Percentiles rank a stretch among this genome's conserved stretches.
Conservation (phyloP, 1,284 basidiomycete genomes). For the Trametes hirsuta region DNA sequence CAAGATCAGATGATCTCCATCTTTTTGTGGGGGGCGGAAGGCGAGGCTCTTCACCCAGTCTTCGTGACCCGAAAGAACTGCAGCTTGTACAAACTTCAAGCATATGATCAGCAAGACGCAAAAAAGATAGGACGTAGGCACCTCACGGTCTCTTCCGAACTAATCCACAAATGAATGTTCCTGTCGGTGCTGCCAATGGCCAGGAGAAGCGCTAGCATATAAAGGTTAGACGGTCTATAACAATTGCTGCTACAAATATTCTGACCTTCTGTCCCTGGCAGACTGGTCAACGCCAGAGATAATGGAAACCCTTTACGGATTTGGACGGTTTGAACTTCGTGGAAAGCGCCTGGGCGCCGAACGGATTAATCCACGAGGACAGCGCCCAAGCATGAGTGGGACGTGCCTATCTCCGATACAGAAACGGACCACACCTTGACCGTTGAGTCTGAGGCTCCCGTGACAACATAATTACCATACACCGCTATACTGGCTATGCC, state of each 20-base stretch:
- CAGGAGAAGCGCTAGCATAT: slow-evolving; percentile 62
- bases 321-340: slow-evolving; percentile 62
- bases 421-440: slow-evolving; percentile 72
- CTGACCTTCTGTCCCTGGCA: slow-evolving; percentile 73
- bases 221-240: neutral
- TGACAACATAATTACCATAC: slow-evolving; percentile 54
- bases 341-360: slow-evolving; percentile 41
- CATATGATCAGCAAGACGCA: neutral
- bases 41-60: slow-evolving; percentile 89
- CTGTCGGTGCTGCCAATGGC: slow-evolving; percentile 80
- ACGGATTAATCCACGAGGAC: neutral
- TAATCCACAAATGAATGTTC: slow-evolving; percentile 76
- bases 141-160: slow-evolving; percentile 58
- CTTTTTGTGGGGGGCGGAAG: slow-evolving; percentile 49
- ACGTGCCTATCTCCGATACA: slow-evolving; percentile 37
- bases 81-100: slow-evolving; percentile 60
- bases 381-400: neutral
- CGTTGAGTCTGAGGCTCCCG: slow-evolving; percentile 79
- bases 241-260: neutral
- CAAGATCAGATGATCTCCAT: slow-evolving; percentile 53
- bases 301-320: slow-evolving; percentile 78
- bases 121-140: neutral
- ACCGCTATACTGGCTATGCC: slow-evolving; percentile 69
- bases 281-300: slow-evolving; percentile 60
- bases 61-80: slow-evolving; percentile 82